Percentiles rank a stretch among this genome's conserved stretches.
These are phyloP conservation scores for Epichloe coenophiala DNA, from an alignment of 2,329 filamentous ascomycete genomes.

Conservation along the genomic window DNA sequence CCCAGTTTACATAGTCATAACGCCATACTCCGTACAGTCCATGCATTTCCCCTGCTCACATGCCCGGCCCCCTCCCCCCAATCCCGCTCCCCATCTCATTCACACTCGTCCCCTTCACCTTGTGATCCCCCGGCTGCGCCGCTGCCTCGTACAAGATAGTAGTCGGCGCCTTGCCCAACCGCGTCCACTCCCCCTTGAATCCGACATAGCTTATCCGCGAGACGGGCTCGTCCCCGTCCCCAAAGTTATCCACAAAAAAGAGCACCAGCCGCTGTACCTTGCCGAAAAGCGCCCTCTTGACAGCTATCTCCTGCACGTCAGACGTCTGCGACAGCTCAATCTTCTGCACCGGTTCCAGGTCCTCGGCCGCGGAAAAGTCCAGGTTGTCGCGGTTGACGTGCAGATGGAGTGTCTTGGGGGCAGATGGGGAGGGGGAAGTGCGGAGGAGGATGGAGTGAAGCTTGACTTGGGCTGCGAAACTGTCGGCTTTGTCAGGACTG, in stretches of 20 bases:
- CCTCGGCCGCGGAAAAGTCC: slow-evolving; percentile 66
- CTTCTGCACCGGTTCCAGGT: slow-evolving; percentile 57
- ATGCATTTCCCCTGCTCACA: slow-evolving; percentile 7
- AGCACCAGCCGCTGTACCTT: slow-evolving; percentile 70
- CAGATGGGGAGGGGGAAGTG: slow-evolving; percentile 54
- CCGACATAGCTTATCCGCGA: slow-evolving; percentile 72
- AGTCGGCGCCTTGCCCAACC: slow-evolving; percentile 54
- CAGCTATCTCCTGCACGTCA: slow-evolving; percentile 74
- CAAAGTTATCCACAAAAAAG: slow-evolving; percentile 89
- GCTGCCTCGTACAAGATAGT: slow-evolving; percentile 90
- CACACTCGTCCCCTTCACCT: slow-evolving; percentile 41
- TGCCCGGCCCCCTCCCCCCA: slow-evolving; percentile 26
- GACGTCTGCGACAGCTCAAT: slow-evolving; percentile 65
- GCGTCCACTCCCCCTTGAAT: slow-evolving; percentile 92
- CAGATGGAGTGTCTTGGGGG: slow-evolving; percentile 73
- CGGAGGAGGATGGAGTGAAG: slow-evolving; percentile 82
- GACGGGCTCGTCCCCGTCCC: slow-evolving; percentile 64
- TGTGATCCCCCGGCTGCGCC: slow-evolving; percentile 82
- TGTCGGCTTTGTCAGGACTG: slow-evolving; percentile 20
- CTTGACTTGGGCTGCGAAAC: slow-evolving; percentile 87
- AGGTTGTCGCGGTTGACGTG: slow-evolving; percentile 79
- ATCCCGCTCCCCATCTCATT: slow-evolving; percentile 43
- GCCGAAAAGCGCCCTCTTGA: slow-evolving; percentile 81
- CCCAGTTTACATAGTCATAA: too few species aligned
- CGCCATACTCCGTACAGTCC: too few species aligned